Evolutionary conservation across 2,329 filamentous ascomycete genomes (phyloP), one percentile per base, ranked within the genome.

Genomic region (Endoconidiophora polonica): DNA sequence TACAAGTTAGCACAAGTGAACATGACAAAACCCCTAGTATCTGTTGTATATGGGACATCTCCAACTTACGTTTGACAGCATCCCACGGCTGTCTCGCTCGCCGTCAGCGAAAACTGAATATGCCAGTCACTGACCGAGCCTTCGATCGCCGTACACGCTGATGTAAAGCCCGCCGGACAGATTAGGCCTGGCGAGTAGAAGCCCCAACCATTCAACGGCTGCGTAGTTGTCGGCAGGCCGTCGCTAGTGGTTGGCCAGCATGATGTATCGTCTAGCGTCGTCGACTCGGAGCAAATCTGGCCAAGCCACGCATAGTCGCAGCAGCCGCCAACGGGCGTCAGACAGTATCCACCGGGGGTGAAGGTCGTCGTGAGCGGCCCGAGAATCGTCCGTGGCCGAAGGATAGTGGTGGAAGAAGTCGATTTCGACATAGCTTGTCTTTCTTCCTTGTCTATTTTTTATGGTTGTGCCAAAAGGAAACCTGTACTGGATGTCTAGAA

Each of bases 131-230:
- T 44, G 4, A 44, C 44, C 3, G 52, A 51, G 20, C 55, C 56
- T 2, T 37, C 54, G 1, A 54, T 56, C 3, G 58, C 57, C 16
- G 55, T 55, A 50, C 59, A 62, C 1, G 60, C 58, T 10, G 59
- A 54, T 4, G 51, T 55, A 50, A 59, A 58, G 10, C 60, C 59
- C 4, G 40, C 47, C 4, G 60, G 60, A 42, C 60, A 62, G 0
- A 49, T 41, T 1, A 60, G 38, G 2, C 60, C 60, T 0, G 60
- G 60, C 7, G 58, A 61, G 51, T 62, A 61, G 49, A 61, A 61
- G 3, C 61, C 60, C 58, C 60, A 58, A 18, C 59, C 60, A 9
- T 50, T 44, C 29, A 50, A 38, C 10, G 48, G 48, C 22, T 44
- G 48, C 12, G 24, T 37, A n/a, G 48, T 26, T 9, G 42, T 50